A percentile compares a stretch with the other conserved stretches of the same genome.
Evolutionary conservation across 2,329 filamentous ascomycete genomes (phyloP).

Genomic region (Stenocarpella maydis): DNA sequence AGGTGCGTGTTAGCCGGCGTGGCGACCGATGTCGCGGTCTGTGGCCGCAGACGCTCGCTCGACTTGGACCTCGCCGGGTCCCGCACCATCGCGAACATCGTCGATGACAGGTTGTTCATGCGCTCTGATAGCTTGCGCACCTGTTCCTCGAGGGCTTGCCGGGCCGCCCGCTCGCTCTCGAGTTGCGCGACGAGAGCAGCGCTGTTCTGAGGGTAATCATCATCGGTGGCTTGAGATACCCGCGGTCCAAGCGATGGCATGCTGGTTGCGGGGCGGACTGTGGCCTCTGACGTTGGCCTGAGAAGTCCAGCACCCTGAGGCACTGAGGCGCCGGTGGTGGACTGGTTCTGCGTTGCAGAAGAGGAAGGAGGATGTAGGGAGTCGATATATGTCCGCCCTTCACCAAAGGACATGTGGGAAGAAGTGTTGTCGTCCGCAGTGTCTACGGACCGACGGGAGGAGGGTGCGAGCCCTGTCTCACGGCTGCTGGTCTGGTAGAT

Average conservation of each 20-base stretch:
- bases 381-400: constrained; percentile 55
- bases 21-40: constrained; percentile 35
- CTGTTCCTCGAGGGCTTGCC: constrained; percentile 63
- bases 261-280: constrained; percentile 57
- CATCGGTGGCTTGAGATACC: constrained; percentile 33
- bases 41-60: constrained; percentile 39
- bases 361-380: constrained; percentile 50
- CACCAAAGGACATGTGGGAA: constrained; percentile 55
- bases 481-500: constrained; percentile 41
- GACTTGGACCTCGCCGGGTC: constrained; percentile 47
- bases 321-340: constrained; percentile 34
- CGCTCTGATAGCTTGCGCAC: constrained; percentile 62
- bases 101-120: constrained; percentile 55
- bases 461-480: constrained; percentile 4
- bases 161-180: constrained; percentile 63
- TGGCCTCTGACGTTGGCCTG: constrained; percentile 55
- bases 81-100: constrained; percentile 49
- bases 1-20: constrained; percentile 36
- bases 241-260: constrained; percentile 48
- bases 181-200: constrained; percentile 60
- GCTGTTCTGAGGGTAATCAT: constrained; percentile 54
- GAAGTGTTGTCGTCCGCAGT: constrained; percentile 40
- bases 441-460: constrained; percentile 48
- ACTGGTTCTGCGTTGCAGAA: constrained; percentile 41
- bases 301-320: constrained; percentile 36